These are phyloP conservation scores for Diaporthe capsici DNA, from an alignment of 2,329 filamentous ascomycete genomes.

Conservation along the genomic window DNA sequence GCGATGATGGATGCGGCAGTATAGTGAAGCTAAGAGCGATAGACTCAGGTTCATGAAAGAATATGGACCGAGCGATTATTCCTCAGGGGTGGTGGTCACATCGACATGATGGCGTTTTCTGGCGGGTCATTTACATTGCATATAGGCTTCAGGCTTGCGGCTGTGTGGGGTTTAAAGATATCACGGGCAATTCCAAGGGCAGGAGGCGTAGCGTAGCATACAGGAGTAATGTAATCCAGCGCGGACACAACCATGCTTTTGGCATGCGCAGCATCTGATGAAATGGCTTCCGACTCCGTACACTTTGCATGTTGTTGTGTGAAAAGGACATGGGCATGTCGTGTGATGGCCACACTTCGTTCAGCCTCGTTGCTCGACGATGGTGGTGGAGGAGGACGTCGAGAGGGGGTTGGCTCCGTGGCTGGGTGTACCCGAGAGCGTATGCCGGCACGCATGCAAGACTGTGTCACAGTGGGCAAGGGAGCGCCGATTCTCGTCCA, in stretches of 20 bases:
- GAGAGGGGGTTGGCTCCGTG: neutral
- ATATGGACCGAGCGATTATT: neutral
- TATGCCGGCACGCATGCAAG: neutral
- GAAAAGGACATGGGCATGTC: neutral
- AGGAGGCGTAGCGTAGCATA: conserved; percentile 28
- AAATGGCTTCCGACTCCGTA: neutral
- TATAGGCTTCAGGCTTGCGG: conserved; percentile 27
- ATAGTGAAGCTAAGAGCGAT: neutral
- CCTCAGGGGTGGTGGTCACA: neutral
- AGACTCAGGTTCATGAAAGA: neutral
- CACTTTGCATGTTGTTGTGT: neutral
- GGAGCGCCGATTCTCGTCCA: no score
- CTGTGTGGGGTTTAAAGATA: conserved; percentile 24
- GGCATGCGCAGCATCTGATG: conserved; percentile 16
- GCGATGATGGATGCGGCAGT: conserved; percentile 21
- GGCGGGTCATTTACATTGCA: conserved; percentile 28
- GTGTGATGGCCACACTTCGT: neutral
- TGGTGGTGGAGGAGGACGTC: neutral
- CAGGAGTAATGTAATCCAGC: conserved; percentile 30
- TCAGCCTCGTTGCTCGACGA: neutral
- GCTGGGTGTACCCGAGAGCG: neutral
- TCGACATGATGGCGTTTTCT: conserved; percentile 18
- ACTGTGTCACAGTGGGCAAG: neutral
- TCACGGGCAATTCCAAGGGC: conserved; percentile 9
- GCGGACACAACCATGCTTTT: conserved; percentile 8